phyloP scores from a whole-genome alignment of 2,329 filamentous ascomycete species.

The Diaporthe longicolla region DNA sequence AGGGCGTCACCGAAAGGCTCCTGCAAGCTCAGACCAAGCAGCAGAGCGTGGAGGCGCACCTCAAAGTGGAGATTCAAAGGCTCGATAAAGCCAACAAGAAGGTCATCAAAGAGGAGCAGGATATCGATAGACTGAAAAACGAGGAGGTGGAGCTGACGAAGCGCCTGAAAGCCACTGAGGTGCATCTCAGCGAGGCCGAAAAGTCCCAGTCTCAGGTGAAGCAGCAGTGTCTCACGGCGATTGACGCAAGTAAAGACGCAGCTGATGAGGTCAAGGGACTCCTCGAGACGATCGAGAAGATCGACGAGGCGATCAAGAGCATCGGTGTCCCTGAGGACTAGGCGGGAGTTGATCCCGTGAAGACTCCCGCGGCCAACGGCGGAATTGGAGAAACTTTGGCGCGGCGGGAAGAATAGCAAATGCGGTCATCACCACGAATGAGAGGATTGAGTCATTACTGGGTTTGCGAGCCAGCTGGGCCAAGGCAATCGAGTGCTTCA shows the following conservation, averaged over 20 bases:
- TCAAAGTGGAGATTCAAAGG: too few species aligned
- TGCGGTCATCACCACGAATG: not conserved
- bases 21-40: not conserved
- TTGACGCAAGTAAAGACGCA: not conserved
- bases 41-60: fast-evolving
- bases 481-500: not conserved
- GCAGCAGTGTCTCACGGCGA: not conserved
- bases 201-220: too few species aligned
- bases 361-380: not conserved
- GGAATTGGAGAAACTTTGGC: not conserved
- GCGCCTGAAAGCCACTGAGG: not conserved
- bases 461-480: not conserved
- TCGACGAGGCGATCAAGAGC: not conserved
- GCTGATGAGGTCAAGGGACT: not conserved
- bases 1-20: not conserved
- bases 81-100: not conserved
- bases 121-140: too few species aligned
- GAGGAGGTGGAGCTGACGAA: not conserved
- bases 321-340: not conserved
- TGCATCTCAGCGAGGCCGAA: not conserved
- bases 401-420: not conserved
- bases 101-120: not conserved
- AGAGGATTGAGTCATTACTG: not conserved
- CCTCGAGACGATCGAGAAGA: not conserved
- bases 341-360: not conserved